Percentiles rank a stretch among this genome's conserved stretches.
These are phyloP conservation scores for Excoecaria cochinchinensis DNA, from an alignment of 345 rosid species.

Conservation along the genomic window DNA sequence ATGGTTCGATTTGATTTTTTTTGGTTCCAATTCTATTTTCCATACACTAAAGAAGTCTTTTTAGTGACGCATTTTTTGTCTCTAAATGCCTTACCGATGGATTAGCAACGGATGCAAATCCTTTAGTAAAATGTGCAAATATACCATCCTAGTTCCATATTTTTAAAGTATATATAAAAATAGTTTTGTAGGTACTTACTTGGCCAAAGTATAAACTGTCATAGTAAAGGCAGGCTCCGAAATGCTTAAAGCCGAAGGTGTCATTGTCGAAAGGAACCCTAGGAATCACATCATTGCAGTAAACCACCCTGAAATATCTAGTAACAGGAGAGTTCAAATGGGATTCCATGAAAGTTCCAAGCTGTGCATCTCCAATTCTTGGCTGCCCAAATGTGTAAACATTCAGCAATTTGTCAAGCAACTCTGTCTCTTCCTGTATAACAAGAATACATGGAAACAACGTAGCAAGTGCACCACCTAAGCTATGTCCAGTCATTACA, in stretches of 20 bases:
- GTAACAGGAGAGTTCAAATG: conserved; percentile 47
- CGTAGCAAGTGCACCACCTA: conserved; percentile 81
- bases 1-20: too few species aligned
- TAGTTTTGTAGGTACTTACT: conserved; percentile 32
- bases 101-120: too few species aligned
- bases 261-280: conserved; percentile 74
- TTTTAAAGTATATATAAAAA: too few species aligned
- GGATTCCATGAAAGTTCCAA: conserved; percentile 61
- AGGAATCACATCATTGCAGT: conserved; percentile 76
- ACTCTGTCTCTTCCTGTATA: conserved; percentile 53
- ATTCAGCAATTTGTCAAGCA: conserved; percentile 57
- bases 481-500: conserved; percentile 76
- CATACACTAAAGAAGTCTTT: too few species aligned
- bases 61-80: too few species aligned
- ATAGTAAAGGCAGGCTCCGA: conserved; percentile 72
- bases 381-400: conserved; percentile 88
- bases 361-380: conserved; percentile 58
- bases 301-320: conserved; percentile 73
- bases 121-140: too few species aligned
- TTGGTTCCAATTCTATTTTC: too few species aligned
- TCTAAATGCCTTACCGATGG: too few species aligned
- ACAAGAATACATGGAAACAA: conserved; percentile 59
- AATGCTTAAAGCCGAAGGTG: conserved; percentile 72
- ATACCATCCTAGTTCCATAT: too few species aligned
- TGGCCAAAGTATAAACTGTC: conserved; percentile 58